Evolutionary conservation across 2,329 filamentous ascomycete genomes (phyloP), one percentile per base, ranked within the genome.

Genomic region (Aureobasidium sp.): DNA sequence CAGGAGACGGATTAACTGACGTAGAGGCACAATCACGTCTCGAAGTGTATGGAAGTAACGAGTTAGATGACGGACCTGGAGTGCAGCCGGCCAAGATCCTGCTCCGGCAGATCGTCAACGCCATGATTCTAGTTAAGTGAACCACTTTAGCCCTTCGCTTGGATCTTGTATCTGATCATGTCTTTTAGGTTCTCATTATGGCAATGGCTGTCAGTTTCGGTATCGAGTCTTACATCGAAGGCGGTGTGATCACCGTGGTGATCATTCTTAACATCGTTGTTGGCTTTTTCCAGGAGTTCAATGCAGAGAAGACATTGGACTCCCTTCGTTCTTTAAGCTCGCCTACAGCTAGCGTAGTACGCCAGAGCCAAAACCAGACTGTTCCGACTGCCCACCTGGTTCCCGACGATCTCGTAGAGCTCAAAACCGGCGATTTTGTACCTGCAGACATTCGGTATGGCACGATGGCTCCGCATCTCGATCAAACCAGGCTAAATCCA

Each of bases 61-160:
- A n/a, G n/a, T n/a, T n/a, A n/a, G n/a, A n/a, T n/a, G n/a, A n/a
- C n/a, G n/a, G n/a, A n/a, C n/a, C n/a, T n/a, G n/a, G n/a, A n/a
- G n/a, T n/a, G n/a, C n/a, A n/a, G n/a, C n/a, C n/a, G n/a, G n/a
- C n/a, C n/a, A 94, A 90, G 71, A 93, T 94, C 48, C 80, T 94
- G 54, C 80, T 91, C 66, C 90, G 91, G 71, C 92, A 94, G 76
- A 78, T 93, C 27, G 87, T 90, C 74, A 94, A 94, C 82, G 91
- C 92, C 66, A 93, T 94, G 92, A 91, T 92, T 69, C 76, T 92
- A 76, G 90, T 90, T n/a, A n/a, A n/a, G n/a, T n/a, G n/a, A n/a
- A n/a, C n/a, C n/a, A n/a, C n/a, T n/a, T n/a, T n/a, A n/a, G n/a
- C n/a, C n/a, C n/a, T n/a, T n/a, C n/a, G n/a, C n/a, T n/a, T n/a